phyloP scores from a whole-genome alignment of 768 basidiomycete species.

The Leccinellum albellum region DNA sequence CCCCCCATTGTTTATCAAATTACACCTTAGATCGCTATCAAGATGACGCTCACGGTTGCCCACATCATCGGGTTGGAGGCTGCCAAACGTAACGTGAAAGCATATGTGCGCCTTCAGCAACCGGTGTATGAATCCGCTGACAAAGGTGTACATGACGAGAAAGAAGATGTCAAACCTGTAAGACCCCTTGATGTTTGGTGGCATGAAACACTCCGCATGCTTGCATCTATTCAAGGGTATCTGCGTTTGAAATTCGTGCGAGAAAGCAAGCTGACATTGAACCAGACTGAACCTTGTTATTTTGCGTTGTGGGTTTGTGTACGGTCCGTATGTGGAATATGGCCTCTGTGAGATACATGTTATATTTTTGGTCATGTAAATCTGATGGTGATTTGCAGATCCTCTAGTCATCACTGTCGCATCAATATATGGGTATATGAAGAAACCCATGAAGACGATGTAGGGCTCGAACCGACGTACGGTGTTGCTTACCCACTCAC shows the following conservation, averaged over 20 bases:
- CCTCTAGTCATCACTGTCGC: constrained; percentile 69
- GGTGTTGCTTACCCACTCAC: constrained; percentile 6
- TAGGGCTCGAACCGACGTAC: constrained; percentile 33
- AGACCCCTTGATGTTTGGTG: constrained; percentile 79
- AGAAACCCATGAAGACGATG: constrained; percentile 85
- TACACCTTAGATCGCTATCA: constrained; percentile 66
- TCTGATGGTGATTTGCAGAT: constrained; percentile 41
- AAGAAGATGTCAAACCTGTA: constrained; percentile 67
- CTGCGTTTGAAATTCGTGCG: constrained; percentile 4
- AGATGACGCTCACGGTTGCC: constrained; percentile 66
- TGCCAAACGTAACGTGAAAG: constrained; percentile 71
- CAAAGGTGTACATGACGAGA: constrained; percentile 65
- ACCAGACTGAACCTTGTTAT: constrained; percentile 76
- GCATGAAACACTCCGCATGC: constrained; percentile 76
- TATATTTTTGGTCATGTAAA: constrained; percentile 5
- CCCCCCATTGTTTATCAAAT: constrained; percentile 3
- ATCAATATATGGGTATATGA: constrained; percentile 76
- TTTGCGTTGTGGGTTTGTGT: constrained; percentile 68
- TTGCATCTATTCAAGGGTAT: constrained; percentile 73
- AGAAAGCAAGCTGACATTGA: constrained; percentile 5
- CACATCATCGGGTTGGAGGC: constrained; percentile 72
- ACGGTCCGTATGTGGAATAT: constrained; percentile 77
- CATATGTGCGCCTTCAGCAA: constrained; percentile 73
- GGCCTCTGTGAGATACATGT: constrained; percentile 52
- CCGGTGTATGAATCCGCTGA: constrained; percentile 75